Conservation (phyloP, 1,284 basidiomycete genomes). For the Singerocomus rubriflavus region DNA sequence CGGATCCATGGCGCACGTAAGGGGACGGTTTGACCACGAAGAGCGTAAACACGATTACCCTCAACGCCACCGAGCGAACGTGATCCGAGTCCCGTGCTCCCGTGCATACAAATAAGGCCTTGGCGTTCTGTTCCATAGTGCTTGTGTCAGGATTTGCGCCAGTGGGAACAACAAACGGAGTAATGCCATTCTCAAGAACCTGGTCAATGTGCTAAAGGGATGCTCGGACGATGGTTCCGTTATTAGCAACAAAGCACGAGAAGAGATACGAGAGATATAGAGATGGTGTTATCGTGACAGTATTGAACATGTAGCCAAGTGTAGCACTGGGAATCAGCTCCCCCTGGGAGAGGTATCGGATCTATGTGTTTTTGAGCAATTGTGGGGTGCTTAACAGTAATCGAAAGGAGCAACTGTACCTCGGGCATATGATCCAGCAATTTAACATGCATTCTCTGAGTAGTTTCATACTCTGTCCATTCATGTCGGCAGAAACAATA, state of each 20-base stretch:
- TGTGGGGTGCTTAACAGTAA: neutral
- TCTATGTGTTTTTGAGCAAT: constrained; percentile 36
- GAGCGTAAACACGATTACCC: constrained; percentile 68
- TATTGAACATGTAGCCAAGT: constrained; percentile 53
- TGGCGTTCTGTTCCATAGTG: neutral
- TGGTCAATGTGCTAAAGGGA: constrained; percentile 60
- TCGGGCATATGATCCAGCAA: constrained; percentile 57
- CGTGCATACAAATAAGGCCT: constrained; percentile 43
- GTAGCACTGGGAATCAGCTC: constrained; percentile 42
- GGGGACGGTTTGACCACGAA: constrained; percentile 83
- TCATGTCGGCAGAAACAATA: constrained; percentile 55
- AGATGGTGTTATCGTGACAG: constrained; percentile 65
- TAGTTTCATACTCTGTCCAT: constrained; percentile 55
- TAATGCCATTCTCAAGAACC: constrained; percentile 54
- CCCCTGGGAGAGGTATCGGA: constrained; percentile 42
- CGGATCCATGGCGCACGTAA: constrained; percentile 69
- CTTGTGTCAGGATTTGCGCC: neutral
- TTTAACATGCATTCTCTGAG: constrained; percentile 37
- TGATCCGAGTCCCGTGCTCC: constrained; percentile 51
- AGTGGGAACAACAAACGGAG: constrained; percentile 20
- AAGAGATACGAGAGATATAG: constrained; percentile 39
- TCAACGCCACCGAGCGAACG: constrained; percentile 73
- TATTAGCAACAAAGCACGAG: constrained; percentile 1
- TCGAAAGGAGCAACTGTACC: constrained; percentile 30
- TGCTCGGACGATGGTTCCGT: constrained; percentile 43